Percentiles rank a stretch among this genome's conserved stretches.
phyloP scores from a whole-genome alignment of 2,329 filamentous ascomycete genomes.

The Colletotrichum destructivum region DNA sequence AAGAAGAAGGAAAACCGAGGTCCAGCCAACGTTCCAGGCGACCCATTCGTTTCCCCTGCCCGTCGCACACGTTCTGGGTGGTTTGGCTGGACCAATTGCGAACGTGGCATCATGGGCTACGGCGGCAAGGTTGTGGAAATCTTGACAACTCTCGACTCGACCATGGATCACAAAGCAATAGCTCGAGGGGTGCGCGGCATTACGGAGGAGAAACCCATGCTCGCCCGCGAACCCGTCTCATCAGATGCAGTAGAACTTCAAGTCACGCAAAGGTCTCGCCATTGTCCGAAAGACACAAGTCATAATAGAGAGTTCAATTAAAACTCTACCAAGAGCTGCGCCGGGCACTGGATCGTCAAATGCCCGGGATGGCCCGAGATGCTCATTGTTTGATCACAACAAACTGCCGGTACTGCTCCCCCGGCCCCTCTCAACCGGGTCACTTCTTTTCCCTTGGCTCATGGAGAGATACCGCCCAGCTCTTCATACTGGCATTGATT shows the following conservation, averaged over 20 bases:
- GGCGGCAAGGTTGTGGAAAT: background rate
- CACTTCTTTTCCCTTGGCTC: background rate
- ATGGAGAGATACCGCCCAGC: background rate
- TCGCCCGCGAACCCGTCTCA: background rate
- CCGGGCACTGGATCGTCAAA: constrained; percentile 30
- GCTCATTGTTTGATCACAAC: background rate
- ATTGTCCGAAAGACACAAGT: background rate
- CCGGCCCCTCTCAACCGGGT: background rate
- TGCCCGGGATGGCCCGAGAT: background rate
- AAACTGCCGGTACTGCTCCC: background rate
- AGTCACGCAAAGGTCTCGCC: background rate
- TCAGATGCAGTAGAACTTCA: background rate
- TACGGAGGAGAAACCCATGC: background rate
- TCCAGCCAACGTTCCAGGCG: background rate
- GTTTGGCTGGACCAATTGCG: background rate
- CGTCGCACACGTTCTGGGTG: background rate
- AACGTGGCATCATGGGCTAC: background rate
- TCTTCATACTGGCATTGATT: background rate
- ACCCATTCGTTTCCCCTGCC: background rate
- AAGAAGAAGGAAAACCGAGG: background rate
- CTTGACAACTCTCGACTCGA: background rate
- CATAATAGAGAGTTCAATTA: constrained; percentile 18
- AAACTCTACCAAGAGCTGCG: constrained; percentile 17
- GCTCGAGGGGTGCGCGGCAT: background rate
- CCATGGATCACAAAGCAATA: background rate